Evolutionary conservation across 2,329 filamentous ascomycete species (phyloP).

Genomic region (Domatiomyces catenatus): DNA sequence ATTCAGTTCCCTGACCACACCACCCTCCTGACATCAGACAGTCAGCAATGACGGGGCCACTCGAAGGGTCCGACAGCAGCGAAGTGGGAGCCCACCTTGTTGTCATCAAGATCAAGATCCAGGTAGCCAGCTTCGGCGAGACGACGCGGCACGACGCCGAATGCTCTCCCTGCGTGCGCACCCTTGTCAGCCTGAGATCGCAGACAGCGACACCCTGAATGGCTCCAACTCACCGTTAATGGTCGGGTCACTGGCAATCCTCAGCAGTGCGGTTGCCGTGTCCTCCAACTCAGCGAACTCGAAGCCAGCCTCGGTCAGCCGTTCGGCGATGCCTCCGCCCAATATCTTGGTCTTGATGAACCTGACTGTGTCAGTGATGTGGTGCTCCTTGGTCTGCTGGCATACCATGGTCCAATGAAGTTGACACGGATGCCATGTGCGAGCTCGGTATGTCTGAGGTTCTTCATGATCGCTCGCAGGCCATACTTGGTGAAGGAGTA

Average conservation of each 20-base stretch:
- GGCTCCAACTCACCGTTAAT: constrained; percentile 11
- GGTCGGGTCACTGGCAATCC: constrained; percentile 7
- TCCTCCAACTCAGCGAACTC: constrained; percentile 12
- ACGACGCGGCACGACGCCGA: constrained; percentile 22
- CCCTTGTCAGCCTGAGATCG: not conserved
- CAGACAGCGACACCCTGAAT: too few species aligned
- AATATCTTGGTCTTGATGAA: constrained; percentile 23
- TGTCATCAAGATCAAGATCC: constrained; percentile 24
- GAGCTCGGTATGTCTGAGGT: constrained; percentile 19
- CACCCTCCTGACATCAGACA: not conserved
- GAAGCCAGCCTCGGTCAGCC: constrained; percentile 10
- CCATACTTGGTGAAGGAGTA: constrained; percentile 26
- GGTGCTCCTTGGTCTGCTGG: constrained; percentile 11
- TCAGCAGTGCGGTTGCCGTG: constrained; percentile 6
- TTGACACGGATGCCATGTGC: constrained; percentile 28
- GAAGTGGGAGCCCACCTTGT: constrained; percentile 11
- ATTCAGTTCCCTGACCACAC: not conserved
- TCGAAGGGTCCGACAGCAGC: not conserved
- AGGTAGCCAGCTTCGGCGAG: constrained; percentile 22
- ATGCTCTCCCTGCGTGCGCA: constrained; percentile 10
- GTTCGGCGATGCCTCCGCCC: constrained; percentile 17
- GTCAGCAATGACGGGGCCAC: not conserved
- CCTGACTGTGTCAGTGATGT: constrained; percentile 12
- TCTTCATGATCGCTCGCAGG: constrained; percentile 25
- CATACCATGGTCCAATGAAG: constrained; percentile 26